phyloP scores from a whole-genome alignment of 164 flowering plant genomes.

The Aristolochia fimbriata region DNA sequence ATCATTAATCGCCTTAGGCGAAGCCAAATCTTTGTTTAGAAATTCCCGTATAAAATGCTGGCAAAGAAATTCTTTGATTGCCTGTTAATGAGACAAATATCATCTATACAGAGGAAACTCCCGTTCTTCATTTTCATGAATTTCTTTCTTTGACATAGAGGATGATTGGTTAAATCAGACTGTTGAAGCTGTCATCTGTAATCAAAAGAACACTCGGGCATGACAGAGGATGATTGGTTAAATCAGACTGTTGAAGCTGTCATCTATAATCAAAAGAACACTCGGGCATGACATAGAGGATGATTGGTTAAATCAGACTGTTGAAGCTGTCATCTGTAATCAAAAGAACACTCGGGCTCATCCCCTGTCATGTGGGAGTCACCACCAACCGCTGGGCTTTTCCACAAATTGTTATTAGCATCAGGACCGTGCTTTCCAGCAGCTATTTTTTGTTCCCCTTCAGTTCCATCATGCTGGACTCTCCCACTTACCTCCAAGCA shows the following conservation, averaged over 20 bases:
- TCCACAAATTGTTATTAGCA: slow-evolving; percentile 15
- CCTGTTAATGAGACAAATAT: background rate
- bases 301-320: background rate
- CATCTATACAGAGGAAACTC: slow-evolving; percentile 9
- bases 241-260: background rate
- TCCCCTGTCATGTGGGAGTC: slow-evolving; percentile 12
- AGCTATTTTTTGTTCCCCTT: slow-evolving; percentile 10
- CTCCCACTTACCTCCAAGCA: slow-evolving; percentile 93
- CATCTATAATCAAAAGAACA: slow-evolving; percentile 20
- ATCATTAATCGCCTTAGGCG: too few species aligned
- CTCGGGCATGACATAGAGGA: slow-evolving; percentile 14
- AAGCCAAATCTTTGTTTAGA: too few species aligned
- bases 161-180: slow-evolving; percentile 3
- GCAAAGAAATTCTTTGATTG: too few species aligned
- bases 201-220: slow-evolving; percentile 22
- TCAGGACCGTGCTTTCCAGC: slow-evolving; percentile 12
- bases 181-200: background rate
- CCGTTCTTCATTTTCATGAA: slow-evolving; percentile 8
- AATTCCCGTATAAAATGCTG: too few species aligned
- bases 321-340: slow-evolving; percentile 1
- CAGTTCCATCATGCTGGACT: slow-evolving; percentile 68
- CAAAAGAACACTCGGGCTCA: slow-evolving; percentile 21
- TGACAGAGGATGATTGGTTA: slow-evolving; percentile 9
- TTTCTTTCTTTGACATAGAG: too few species aligned
- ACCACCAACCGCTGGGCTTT: slow-evolving; percentile 11